Evolutionary conservation across 2,329 filamentous ascomycete genomes (phyloP), one percentile per base, ranked within the genome.

Genomic region (Aspergillus sp.): DNA sequence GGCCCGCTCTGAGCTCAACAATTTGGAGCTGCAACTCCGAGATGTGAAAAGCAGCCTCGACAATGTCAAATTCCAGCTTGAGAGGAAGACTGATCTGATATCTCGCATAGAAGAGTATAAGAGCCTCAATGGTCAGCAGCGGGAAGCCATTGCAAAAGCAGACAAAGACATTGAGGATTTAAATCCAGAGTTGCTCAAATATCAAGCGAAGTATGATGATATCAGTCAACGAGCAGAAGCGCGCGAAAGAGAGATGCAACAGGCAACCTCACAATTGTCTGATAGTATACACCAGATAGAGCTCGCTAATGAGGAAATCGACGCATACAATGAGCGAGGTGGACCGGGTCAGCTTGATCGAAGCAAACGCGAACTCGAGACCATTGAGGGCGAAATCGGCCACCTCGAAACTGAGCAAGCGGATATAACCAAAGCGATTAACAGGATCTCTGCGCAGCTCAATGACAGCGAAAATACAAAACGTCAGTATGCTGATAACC

Each of bases 401-500:
- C 79, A 79, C 17, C 79, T 88, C 14, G 89, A 96, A 66, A 79
- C 78, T 17, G 89, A 95, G 62, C 86, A 90, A 68, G 77, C 77
- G 12, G 79, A 86, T 46, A 78, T 95, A 52, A 88, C 87, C 2
- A 80, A 83, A 23, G 84, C 89, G 55, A 86, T 90, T 60, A 95
- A 96, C 74, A 87, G 87, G 65, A 82, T 96, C 51, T 89, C 89
- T 63, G 84, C 90, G 49, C 88, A 91, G 52, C 83, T 93, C 52
- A 86, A 87, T 66, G 91, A 92, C 68, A 90, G 90, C 56, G 90
- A 93, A 62, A 86, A 88, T 58, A 93, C 88, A 56, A 93, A 92
- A 76, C 89, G 90, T 66, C 92, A 90, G 62, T 96, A 99, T 65
- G 82, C 82, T 21, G 92, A 98, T 71, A 99, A 99, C 67, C 79